Conservation (phyloP, 2,329 filamentous ascomycete species). For the Stylonectria norvegica region DNA sequence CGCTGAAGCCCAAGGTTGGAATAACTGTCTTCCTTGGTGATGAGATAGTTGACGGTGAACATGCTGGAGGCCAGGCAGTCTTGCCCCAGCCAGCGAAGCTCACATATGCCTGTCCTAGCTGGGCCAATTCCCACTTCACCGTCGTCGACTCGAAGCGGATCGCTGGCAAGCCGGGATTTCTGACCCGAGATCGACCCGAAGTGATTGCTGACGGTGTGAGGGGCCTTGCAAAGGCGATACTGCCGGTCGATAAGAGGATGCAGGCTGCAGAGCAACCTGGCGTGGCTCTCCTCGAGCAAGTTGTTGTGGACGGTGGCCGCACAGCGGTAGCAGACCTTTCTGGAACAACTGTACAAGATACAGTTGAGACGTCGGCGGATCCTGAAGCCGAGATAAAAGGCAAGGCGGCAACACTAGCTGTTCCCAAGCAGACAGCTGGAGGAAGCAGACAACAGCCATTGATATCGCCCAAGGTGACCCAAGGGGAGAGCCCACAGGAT, state of each 20-base stretch:
- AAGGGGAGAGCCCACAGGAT: too few relatives aligned
- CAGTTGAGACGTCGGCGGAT: constrained; percentile 4
- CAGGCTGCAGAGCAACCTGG: constrained; percentile 21
- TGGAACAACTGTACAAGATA: constrained; percentile 25
- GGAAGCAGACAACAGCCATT: too few relatives aligned
- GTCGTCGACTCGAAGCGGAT: constrained; percentile 41
- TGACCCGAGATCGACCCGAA: constrained; percentile 49
- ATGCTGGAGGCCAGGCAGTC: constrained; percentile 12
- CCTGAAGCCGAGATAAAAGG: not conserved
- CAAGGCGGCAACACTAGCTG: too few relatives aligned
- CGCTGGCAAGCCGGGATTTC: constrained; percentile 39
- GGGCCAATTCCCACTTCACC: constrained; percentile 43
- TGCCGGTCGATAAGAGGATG: constrained; percentile 39
- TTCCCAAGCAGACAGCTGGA: too few relatives aligned
- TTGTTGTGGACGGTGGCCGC: constrained; percentile 25
- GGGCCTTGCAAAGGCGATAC: constrained; percentile 38
- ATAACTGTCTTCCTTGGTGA: constrained; percentile 46
- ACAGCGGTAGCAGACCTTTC: constrained; percentile 24
- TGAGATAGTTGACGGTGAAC: constrained; percentile 5
- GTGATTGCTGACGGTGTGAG: constrained; percentile 42
- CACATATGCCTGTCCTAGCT: constrained; percentile 46
- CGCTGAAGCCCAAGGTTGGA: constrained; percentile 38
- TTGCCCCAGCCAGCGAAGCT: constrained; percentile 23
- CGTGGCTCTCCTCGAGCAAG: constrained; percentile 33
- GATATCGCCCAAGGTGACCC: too few relatives aligned